phyloP scores from a whole-genome alignment of 139 green algal species.

The Trebouxia sp. region DNA sequence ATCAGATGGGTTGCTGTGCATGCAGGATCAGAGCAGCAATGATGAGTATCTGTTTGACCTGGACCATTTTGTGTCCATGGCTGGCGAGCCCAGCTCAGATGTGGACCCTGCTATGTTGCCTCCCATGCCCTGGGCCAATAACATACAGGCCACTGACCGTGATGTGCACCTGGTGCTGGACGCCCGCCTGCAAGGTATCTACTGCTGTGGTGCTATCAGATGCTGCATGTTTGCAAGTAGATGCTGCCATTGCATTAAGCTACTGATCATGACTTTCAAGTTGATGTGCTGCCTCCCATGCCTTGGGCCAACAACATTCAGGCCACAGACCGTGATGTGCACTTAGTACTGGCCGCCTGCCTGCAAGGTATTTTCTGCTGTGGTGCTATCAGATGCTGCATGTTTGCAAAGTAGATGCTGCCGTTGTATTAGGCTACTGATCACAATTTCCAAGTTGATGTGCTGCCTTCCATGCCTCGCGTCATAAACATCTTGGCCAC shows the following conservation, averaged over 20 bases:
- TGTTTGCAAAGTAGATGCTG: not conserved
- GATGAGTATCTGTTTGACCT: conserved; percentile 25
- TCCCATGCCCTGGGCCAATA: not conserved
- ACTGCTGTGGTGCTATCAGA: not conserved
- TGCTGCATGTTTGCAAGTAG: not conserved
- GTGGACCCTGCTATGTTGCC: not conserved
- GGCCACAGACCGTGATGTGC: conserved; percentile 14
- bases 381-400: not conserved
- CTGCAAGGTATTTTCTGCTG: not conserved
- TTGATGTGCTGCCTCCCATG: not conserved
- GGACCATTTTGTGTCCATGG: conserved; percentile 20
- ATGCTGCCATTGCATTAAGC: no score
- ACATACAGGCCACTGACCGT: not conserved
- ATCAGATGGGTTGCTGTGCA: not conserved
- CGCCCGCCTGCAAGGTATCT: conserved; percentile 24
- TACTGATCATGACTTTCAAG: no score
- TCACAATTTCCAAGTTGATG: no score
- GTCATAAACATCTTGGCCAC: not conserved
- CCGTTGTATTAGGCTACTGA: no score
- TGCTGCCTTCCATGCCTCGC: not conserved
- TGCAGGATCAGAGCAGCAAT: conserved; percentile 4
- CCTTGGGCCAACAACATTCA: not conserved
- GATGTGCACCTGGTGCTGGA: conserved; percentile 45
- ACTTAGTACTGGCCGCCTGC: conserved; percentile 47
- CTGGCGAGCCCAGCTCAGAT: conserved; percentile 10